Evolutionary conservation across 2,329 filamentous ascomycete genomes (phyloP).

Genomic region (Colletotrichum sp.): DNA sequence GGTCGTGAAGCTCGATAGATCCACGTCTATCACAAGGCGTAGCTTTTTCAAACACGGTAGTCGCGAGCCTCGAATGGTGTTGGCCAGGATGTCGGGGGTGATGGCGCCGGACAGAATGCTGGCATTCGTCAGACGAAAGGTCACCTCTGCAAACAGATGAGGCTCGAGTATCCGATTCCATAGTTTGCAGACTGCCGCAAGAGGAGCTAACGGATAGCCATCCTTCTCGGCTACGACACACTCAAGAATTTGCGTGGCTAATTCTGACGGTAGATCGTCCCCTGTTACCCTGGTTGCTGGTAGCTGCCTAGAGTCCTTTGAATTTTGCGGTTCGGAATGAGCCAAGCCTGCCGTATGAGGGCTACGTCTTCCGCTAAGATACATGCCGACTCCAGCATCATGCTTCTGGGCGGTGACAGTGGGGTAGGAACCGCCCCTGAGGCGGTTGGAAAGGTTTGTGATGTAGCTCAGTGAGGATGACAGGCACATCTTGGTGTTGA

Average conservation of each 20-base stretch:
- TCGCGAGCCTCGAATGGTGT: neutral
- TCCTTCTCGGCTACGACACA: neutral
- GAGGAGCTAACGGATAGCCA: neutral
- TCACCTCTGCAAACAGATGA: neutral
- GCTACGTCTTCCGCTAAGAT: neutral
- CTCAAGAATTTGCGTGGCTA: neutral
- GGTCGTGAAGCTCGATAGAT: neutral
- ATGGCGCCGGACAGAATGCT: neutral
- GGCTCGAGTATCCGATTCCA: neutral
- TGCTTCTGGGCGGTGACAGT: neutral
- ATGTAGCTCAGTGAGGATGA: neutral
- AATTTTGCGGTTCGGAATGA: neutral
- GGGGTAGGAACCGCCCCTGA: neutral
- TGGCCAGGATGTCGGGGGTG: neutral
- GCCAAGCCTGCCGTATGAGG: neutral
- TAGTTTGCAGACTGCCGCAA: neutral
- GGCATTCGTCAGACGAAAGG: neutral
- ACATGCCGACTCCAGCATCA: neutral
- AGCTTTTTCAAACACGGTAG: neutral
- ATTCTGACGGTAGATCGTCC: fast-evolving
- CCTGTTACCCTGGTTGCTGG: neutral
- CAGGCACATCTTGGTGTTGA: neutral
- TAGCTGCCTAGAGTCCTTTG: neutral
- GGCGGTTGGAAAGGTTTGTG: neutral
- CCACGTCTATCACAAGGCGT: neutral